A percentile compares a stretch with the other conserved stretches of the same genome.
These are phyloP conservation scores for Fusarium luffae DNA, from an alignment of 2,329 filamentous ascomycete genomes.

Conservation along the genomic window DNA sequence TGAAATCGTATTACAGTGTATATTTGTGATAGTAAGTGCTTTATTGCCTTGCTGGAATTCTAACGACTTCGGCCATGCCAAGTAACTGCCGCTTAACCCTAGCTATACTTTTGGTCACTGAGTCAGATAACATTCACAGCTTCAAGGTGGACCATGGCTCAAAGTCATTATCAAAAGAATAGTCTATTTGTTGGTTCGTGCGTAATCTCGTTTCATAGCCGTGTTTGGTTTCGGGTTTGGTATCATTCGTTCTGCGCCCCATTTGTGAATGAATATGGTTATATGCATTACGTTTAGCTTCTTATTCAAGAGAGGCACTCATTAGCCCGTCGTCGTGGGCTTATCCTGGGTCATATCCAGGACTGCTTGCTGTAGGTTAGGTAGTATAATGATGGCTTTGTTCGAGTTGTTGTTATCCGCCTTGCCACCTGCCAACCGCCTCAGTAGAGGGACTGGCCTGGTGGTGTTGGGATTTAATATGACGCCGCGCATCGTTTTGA, in stretches of 20 bases:
- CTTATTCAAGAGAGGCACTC: conserved; percentile 12
- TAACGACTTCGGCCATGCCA: neutral
- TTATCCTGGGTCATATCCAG: neutral
- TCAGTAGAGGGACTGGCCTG: neutral
- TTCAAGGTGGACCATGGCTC: neutral
- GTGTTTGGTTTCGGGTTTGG: conserved; percentile 38
- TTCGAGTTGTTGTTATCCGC: neutral
- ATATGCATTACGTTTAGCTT: conserved; percentile 13
- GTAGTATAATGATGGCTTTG: neutral
- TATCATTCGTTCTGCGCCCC: conserved; percentile 32
- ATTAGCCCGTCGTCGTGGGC: neutral
- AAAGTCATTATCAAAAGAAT: conserved; percentile 5
- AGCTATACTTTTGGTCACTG: neutral
- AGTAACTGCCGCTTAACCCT: neutral
- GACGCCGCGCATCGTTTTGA: neutral
- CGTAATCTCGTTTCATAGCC: conserved; percentile 31
- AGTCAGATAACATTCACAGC: neutral
- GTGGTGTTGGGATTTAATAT: neutral
- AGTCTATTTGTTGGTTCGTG: conserved; percentile 36
- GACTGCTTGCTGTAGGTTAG: neutral
- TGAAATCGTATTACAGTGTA: neutral
- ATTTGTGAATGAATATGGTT: conserved; percentile 1
- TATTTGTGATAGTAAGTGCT: neutral
- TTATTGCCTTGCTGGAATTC: neutral
- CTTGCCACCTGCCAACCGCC: neutral